Percentiles rank a stretch among this genome's conserved stretches.
Evolutionary conservation across 352 stramenopile genomes (phyloP).

Genomic region (Plasmopara muralis): DNA sequence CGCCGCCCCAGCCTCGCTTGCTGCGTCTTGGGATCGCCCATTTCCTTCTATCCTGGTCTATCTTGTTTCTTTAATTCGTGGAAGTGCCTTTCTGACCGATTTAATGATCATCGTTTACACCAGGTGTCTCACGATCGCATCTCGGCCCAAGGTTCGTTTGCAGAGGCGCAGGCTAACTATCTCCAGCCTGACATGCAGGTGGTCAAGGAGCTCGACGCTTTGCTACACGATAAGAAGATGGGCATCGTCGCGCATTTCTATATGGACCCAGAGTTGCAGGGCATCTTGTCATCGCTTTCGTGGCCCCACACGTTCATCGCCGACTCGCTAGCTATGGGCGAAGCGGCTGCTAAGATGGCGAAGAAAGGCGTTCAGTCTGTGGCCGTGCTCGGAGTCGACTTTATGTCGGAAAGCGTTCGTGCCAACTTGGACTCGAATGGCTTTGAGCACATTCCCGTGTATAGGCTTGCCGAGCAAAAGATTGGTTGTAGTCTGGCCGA

Average conservation of each 20-base stretch:
- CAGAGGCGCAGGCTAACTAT: constrained; percentile 84
- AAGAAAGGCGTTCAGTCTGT: constrained; percentile 84
- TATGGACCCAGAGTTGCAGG: constrained; percentile 97
- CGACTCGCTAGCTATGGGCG: constrained; percentile 97
- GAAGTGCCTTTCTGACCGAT: constrained; percentile 1
- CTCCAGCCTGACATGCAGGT: constrained; percentile 77
- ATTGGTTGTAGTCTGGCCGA: constrained; percentile 95
- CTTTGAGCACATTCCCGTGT: constrained; percentile 91
- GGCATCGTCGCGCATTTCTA: constrained; percentile 97
- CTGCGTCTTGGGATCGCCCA: constrained; percentile 62
- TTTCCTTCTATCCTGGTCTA: constrained; percentile 74
- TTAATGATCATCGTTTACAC: constrained; percentile 8
- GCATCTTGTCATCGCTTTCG: constrained; percentile 70
- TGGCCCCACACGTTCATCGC: constrained; percentile 92
- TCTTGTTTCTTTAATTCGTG: neutral
- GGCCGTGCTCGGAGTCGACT: constrained; percentile 95
- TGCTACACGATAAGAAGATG: constrained; percentile 90
- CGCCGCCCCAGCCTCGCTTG: constrained; percentile 42
- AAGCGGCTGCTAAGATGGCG: constrained; percentile 94
- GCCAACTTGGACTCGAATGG: constrained; percentile 92
- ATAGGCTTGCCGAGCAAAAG: constrained; percentile 85
- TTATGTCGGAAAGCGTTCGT: constrained; percentile 95
- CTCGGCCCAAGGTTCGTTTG: constrained; percentile 82
- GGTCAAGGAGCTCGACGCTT: constrained; percentile 81
- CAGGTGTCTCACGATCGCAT: constrained; percentile 72